A percentile compares a stretch with the other conserved stretches of the same genome.
These are phyloP conservation scores for Calonectria honghensis DNA, from an alignment of 2,329 filamentous ascomycete species.

Conservation along the genomic window DNA sequence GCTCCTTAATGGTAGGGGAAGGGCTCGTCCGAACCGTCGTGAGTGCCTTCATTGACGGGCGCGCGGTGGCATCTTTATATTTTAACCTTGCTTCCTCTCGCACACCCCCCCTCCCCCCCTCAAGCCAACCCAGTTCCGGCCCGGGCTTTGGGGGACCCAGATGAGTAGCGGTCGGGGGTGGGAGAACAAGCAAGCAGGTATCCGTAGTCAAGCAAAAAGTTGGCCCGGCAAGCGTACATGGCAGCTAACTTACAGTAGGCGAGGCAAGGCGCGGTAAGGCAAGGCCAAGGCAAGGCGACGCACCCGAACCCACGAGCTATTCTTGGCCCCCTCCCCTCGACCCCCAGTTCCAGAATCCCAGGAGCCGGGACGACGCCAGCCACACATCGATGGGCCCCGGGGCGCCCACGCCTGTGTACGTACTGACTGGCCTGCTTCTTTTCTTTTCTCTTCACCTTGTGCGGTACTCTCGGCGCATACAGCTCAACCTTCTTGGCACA, in stretches of 20 bases:
- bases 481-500: neutral
- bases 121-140: constrained; percentile 43
- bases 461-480: neutral
- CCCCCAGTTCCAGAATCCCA: constrained; percentile 38
- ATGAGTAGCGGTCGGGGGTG: constrained; percentile 52
- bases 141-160: constrained; percentile 47
- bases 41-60: constrained; percentile 35
- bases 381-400: constrained; percentile 36
- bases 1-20: constrained; percentile 45
- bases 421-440: constrained; percentile 5
- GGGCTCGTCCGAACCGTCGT: constrained; percentile 44
- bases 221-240: constrained; percentile 41
- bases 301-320: constrained; percentile 42
- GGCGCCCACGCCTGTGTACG: constrained; percentile 5
- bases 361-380: constrained; percentile 38
- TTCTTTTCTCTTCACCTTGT: constrained; percentile 23
- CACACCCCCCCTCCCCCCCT: constrained; percentile 31
- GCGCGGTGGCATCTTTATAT: constrained; percentile 51
- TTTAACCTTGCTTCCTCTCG: constrained; percentile 31
- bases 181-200: constrained; percentile 49
- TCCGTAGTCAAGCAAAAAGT: constrained; percentile 36
- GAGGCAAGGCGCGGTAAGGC: constrained; percentile 47
- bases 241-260: constrained; percentile 39
- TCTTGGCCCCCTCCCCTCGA: constrained; percentile 36
- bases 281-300: constrained; percentile 44